phyloP scores from a whole-genome alignment of 2,329 filamentous ascomycete genomes.

The Alternaria novae-zelandiae region DNA sequence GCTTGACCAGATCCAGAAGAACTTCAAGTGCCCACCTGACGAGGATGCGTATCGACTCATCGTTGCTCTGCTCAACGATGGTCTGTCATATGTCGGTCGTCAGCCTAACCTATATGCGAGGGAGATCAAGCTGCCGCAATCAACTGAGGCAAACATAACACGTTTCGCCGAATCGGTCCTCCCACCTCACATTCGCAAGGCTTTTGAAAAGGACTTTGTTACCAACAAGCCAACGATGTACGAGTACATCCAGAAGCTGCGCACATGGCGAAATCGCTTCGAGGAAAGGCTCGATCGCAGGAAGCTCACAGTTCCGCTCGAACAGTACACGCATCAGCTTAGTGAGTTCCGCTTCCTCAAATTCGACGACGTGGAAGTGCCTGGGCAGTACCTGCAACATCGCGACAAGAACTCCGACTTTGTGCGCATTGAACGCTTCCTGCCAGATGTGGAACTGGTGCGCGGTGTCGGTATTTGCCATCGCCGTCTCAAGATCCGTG shows the following conservation, averaged over 20 bases:
- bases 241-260: conserved; percentile 96
- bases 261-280: conserved; percentile 96
- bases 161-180: conserved; percentile 96
- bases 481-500: conserved; percentile 90
- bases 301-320: conserved; percentile 73
- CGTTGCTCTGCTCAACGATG: conserved; percentile 96
- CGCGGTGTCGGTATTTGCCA: conserved; percentile 91
- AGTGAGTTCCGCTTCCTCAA: conserved; percentile 98
- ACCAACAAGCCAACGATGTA: conserved; percentile 94
- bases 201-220: conserved; percentile 98
- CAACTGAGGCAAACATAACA: conserved; percentile 95
- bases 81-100: conserved; percentile 87
- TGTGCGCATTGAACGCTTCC: conserved; percentile 93
- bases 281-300: conserved; percentile 95
- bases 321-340: conserved; percentile 86
- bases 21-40: conserved; percentile 98
- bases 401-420: conserved; percentile 99
- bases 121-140: conserved; percentile 85
- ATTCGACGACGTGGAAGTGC: conserved; percentile 97
- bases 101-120: conserved; percentile 86
- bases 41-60: conserved; percentile 98
- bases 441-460: conserved; percentile 92
- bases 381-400: conserved; percentile 94
- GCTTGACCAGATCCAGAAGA: conserved; percentile 98
- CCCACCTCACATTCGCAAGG: conserved; percentile 90